phyloP scores from a whole-genome alignment of 306 rosid species.

The Cucumis hystrix region DNA sequence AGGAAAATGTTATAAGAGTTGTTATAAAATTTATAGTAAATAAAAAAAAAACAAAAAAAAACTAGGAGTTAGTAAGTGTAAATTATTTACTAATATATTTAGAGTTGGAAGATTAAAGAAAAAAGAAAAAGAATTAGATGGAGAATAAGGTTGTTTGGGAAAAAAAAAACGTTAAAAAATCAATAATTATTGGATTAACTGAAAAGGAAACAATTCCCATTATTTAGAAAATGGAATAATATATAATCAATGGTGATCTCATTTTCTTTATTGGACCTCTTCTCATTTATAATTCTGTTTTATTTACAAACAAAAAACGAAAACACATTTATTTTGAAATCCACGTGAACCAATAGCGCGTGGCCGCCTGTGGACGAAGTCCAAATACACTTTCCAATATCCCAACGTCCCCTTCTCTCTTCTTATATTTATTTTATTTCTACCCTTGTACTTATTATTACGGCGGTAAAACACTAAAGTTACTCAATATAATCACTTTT shows the following conservation, averaged over 20 bases:
- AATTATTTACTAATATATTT: not conserved
- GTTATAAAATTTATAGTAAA: not conserved
- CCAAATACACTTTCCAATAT: not conserved
- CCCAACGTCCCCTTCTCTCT: not conserved
- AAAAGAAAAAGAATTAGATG: not conserved
- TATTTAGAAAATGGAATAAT: not conserved
- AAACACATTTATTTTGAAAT: not conserved
- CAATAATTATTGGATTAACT: not conserved
- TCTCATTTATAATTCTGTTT: not conserved
- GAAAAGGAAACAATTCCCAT: not conserved
- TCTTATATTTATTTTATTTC: not conserved
- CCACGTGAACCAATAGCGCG: not conserved
- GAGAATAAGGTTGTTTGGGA: not conserved
- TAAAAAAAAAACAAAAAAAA: too few relatives aligned
- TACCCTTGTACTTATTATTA: not conserved
- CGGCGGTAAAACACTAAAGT: not conserved
- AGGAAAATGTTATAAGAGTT: not conserved
- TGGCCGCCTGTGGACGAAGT: too few relatives aligned
- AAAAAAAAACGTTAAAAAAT: not conserved
- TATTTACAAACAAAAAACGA: not conserved
- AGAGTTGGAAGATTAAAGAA: not conserved
- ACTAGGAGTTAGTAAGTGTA: not conserved
- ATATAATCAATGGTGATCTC: not conserved
- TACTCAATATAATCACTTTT: too few relatives aligned
- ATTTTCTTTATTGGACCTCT: not conserved